phyloP scores from a whole-genome alignment of 2,329 filamentous ascomycete genomes.

The Aspergillus cejpii region DNA sequence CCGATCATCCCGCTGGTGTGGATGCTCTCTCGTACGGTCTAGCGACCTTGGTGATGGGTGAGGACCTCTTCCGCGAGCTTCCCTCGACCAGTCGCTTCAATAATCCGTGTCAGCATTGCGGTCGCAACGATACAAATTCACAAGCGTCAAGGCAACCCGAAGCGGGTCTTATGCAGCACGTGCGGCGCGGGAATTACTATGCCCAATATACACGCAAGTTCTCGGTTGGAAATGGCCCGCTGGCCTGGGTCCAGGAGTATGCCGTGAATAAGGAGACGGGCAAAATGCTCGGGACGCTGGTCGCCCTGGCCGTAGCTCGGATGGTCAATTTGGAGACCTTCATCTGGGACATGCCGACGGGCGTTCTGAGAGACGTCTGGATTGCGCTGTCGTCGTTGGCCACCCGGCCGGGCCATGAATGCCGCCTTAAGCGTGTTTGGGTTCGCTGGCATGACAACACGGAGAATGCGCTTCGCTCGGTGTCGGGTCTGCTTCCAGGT shows the following conservation, averaged over 20 bases:
- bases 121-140: constrained; percentile 21
- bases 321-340: constrained; percentile 79
- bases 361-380: constrained; percentile 74
- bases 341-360: constrained; percentile 84
- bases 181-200: constrained; percentile 64
- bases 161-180: constrained; percentile 9
- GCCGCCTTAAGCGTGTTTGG: constrained; percentile 68
- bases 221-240: constrained; percentile 73
- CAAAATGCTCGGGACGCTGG: constrained; percentile 81
- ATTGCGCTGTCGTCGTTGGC: constrained; percentile 66
- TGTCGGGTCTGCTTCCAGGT: constrained; percentile 10
- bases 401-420: constrained; percentile 54
- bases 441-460: constrained; percentile 77
- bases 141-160: constrained; percentile 2
- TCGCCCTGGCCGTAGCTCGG: constrained; percentile 68
- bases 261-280: constrained; percentile 75
- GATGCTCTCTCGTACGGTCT: constrained; percentile 78
- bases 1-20: constrained; percentile 63
- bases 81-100: constrained; percentile 30
- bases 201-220: constrained; percentile 75
- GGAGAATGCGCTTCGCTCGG: constrained; percentile 33
- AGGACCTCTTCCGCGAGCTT: constrained; percentile 53
- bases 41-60: constrained; percentile 69
- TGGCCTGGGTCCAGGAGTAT: constrained; percentile 74
- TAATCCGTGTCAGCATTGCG: constrained; percentile 27